These are phyloP conservation scores for Cadophora luteo-olivacea DNA, from an alignment of 2,329 filamentous ascomycete genomes.

Conservation along the genomic window DNA sequence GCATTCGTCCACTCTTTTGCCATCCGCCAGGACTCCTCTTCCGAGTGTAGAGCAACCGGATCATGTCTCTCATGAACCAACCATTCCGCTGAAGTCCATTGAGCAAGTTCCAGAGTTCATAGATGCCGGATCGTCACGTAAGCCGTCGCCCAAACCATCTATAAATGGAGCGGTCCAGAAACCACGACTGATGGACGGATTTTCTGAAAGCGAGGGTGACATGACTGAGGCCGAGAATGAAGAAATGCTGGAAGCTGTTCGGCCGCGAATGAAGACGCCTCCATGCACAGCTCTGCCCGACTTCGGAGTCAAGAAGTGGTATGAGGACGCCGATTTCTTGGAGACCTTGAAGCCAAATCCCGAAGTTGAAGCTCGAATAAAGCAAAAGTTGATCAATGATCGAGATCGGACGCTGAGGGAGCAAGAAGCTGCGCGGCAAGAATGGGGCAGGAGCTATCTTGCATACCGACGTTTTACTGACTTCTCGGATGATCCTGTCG, in stretches of 20 bases:
- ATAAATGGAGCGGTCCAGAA: constrained; percentile 11
- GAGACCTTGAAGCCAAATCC: constrained; percentile 34
- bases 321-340: constrained; percentile 38
- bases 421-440: constrained; percentile 37
- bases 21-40: constrained; percentile 7
- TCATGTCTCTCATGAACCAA: neutral
- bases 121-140: neutral
- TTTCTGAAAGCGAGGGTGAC: constrained; percentile 34
- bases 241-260: constrained; percentile 38
- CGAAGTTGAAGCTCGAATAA: constrained; percentile 31
- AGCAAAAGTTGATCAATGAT: constrained; percentile 28
- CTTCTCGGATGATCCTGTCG: constrained; percentile 39
- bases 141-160: neutral
- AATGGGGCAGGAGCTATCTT: constrained; percentile 40
- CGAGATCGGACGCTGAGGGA: constrained; percentile 31
- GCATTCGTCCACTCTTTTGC: neutral
- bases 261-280: constrained; percentile 43
- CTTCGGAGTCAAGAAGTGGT: constrained; percentile 35
- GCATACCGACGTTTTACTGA: constrained; percentile 42
- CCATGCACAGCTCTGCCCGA: constrained; percentile 39
- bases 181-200: constrained; percentile 13
- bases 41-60: constrained; percentile 14
- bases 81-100: constrained; percentile 9
- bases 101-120: neutral
- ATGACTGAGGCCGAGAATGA: constrained; percentile 34